Base-by-base conservation (phyloP, 2,329 filamentous ascomycete species). In the Stenocarpella maydis region DNA sequence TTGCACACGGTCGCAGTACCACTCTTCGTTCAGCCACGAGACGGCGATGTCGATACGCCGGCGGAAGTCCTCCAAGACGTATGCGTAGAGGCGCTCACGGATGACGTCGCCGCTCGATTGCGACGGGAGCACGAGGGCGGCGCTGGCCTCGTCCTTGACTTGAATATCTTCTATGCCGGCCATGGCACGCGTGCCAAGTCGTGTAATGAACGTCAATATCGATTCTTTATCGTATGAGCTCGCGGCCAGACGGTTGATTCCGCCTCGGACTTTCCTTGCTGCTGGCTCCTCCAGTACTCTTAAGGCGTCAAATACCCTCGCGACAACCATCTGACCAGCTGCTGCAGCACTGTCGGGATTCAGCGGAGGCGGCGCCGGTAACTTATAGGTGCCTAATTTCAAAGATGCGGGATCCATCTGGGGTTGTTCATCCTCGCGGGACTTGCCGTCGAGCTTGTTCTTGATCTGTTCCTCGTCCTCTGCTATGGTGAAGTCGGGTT, bases 21-120 rank as follows among this genome's bases (percentile, higher is more conserved):
- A 99, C 81, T 99, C 96, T 79, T 99, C 96, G 75, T 92, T 97
- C 19, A 99, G 86, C 96, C 96, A 99, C 9, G 91, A 91, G 64
- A 98, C 94, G 1, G 94, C 95, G 26, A 96, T 88, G 74, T 97
- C 95, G 72, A 98, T 95, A 52, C 96, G 91, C 72, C 88, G 90
- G 67, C 95, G 90, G 81, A 97, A 99, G 77, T 98, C 95, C 72
- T 97, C 94, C 72, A 98, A 88, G 58, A 98, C 88, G 78, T 97
- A 98, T 66, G 88, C 86, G 80, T 94, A 96, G 1, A 99, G 83
- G 9, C 89, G 86, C 74, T 97, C 92, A 65, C 96, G 89, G 73
- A 98, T 94, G 7, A 86, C 86, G 75, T 92, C 87, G 74, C 87
- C 86, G 31, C 81, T 85, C 73, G 79, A 78, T 76, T 73, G 77